Conservation (phyloP, 495 filamentous ascomycete genomes). For the Daldinia decipiens region DNA sequence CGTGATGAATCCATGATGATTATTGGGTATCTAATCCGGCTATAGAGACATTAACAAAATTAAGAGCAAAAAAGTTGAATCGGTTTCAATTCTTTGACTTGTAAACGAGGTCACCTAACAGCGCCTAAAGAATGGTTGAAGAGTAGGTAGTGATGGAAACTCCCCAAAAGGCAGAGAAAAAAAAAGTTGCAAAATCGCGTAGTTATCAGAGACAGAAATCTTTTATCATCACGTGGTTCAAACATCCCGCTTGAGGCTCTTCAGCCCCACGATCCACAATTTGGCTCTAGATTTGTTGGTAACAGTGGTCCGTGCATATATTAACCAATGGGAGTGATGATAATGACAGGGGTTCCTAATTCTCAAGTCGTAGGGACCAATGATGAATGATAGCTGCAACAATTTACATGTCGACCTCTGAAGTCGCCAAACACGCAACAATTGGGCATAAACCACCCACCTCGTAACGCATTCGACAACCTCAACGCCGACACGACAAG, state of each 20-base stretch:
- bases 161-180: constrained; percentile 1
- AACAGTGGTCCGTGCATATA: constrained; percentile 1
- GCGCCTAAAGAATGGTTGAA: neutral
- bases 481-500: neutral
- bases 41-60: neutral
- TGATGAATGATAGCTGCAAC: constrained; percentile 6
- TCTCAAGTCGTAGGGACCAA: constrained; percentile 31
- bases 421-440: constrained; percentile 31
- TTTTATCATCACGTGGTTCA: constrained; percentile 40
- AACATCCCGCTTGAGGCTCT: constrained; percentile 37
- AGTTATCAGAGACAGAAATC: constrained; percentile 9
- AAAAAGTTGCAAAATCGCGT: constrained; percentile 35
- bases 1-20: constrained; percentile 74
- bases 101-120: neutral
- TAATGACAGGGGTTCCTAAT: constrained; percentile 5
- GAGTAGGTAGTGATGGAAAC: neutral
- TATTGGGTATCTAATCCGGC: neutral
- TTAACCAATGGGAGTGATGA: constrained; percentile 9
- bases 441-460: constrained; percentile 36
- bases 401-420: constrained; percentile 14
- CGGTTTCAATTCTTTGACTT: neutral
- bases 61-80: neutral
- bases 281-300: constrained; percentile 5
- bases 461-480: constrained; percentile 12
- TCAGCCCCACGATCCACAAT: constrained; percentile 28